These are phyloP conservation scores for Colletotrichum liriopes DNA, from an alignment of 2,329 filamentous ascomycete genomes.

Conservation along the genomic window DNA sequence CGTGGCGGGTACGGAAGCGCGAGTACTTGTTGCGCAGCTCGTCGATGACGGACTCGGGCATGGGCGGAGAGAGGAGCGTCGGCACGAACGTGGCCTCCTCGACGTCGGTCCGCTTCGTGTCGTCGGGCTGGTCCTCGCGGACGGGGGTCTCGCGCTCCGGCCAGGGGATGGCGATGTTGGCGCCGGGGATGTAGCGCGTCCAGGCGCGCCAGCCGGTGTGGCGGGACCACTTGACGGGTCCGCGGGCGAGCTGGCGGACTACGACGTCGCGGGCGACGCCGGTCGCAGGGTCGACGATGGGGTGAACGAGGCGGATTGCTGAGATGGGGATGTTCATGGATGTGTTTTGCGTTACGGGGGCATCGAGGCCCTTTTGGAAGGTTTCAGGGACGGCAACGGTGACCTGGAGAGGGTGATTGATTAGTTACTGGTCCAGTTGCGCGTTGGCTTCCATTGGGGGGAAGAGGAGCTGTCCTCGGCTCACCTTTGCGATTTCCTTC, in stretches of 20 bases:
- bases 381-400: conserved; percentile 59
- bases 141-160: conserved; percentile 70
- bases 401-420: conserved; percentile 47
- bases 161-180: conserved; percentile 84
- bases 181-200: conserved; percentile 77
- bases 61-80: conserved; percentile 82
- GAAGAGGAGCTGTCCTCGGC: conserved; percentile 45
- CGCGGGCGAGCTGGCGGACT: conserved; percentile 78
- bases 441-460: not conserved
- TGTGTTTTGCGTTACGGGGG: conserved; percentile 63
- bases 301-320: conserved; percentile 85
- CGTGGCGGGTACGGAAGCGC: conserved; percentile 85
- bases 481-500: conserved; percentile 75
- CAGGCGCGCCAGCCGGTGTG: conserved; percentile 60
- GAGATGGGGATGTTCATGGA: conserved; percentile 76
- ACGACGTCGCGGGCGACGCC: conserved; percentile 81
- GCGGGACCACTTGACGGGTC: conserved; percentile 63
- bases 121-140: conserved; percentile 70
- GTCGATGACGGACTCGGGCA: conserved; percentile 84
- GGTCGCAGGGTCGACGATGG: conserved; percentile 77
- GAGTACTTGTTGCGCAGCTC: conserved; percentile 90
- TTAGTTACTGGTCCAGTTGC: conserved; percentile 5
- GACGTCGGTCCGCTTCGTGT: conserved; percentile 84
- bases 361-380: conserved; percentile 52
- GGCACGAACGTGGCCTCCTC: conserved; percentile 84